Evolutionary conservation across 1,284 basidiomycete genomes (phyloP).

Genomic region (Puccinia sorghi): DNA sequence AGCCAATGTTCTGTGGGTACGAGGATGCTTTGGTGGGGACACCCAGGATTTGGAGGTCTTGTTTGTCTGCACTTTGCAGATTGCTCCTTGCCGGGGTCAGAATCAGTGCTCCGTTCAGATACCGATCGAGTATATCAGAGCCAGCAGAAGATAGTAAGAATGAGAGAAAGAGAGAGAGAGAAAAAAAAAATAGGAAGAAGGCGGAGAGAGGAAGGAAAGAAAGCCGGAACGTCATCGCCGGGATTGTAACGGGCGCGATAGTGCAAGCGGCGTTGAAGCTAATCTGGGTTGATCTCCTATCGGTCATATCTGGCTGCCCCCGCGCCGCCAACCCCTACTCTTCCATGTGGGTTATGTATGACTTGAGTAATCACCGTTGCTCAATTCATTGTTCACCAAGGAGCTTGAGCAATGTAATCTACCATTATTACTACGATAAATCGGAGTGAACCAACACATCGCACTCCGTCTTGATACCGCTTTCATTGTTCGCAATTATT

Average conservation of each 20-base stretch:
- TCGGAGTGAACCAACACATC: conserved; percentile 6
- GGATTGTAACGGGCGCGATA: conserved; percentile 17
- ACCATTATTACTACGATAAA: conserved; percentile 23
- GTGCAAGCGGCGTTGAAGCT: conserved; percentile 5
- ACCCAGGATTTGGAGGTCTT: conserved; percentile 8
- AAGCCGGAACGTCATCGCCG: conserved; percentile 2
- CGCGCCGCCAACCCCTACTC: conserved; percentile 30
- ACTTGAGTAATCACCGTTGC: conserved; percentile 39
- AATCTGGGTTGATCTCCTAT: conserved; percentile 38
- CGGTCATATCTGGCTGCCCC: conserved; percentile 26
- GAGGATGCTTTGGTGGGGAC: neutral
- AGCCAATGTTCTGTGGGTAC: conserved; percentile 5
- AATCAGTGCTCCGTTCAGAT: conserved; percentile 35
- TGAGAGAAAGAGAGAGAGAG: neutral
- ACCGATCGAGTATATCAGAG: conserved; percentile 24
- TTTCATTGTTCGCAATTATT: neutral
- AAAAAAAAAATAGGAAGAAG: neutral
- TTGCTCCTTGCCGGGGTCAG: conserved; percentile 19
- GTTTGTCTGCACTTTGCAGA: conserved; percentile 19
- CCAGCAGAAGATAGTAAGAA: neutral
- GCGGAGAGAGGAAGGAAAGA: neutral
- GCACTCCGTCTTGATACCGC: conserved; percentile 38
- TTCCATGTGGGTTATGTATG: conserved; percentile 28
- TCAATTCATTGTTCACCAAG: conserved; percentile 4
- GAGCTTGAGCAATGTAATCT: conserved; percentile 22